Evolutionary conservation across 2,329 filamentous ascomycete species (phyloP).

Genomic region (Trichoderma atroviride): DNA sequence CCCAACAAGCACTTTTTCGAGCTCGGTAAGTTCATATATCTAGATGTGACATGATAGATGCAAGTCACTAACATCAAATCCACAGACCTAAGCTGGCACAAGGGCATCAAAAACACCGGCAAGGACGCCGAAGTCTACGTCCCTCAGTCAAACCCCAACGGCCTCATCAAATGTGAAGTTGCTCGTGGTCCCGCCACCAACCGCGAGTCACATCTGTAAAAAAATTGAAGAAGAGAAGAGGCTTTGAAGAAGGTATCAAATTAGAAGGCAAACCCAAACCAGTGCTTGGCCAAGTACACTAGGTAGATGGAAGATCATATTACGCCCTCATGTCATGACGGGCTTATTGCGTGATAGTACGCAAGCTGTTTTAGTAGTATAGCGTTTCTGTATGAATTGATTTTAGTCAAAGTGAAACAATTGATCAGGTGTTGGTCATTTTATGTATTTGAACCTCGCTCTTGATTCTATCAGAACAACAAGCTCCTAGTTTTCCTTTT

Average conservation of each 20-base stretch:
- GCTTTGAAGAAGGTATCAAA: background rate
- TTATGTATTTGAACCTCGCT: background rate
- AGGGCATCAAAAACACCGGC: constrained; percentile 91
- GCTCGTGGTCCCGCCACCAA: constrained; percentile 47
- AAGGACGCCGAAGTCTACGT: constrained; percentile 94
- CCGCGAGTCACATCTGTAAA: constrained; percentile 7
- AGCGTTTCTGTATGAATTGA: constrained; percentile 11
- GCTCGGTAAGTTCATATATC: constrained; percentile 63
- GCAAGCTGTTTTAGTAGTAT: constrained; percentile 3
- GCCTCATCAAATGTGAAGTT: constrained; percentile 92
- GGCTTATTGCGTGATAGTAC: background rate
- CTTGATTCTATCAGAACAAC: background rate
- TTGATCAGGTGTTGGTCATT: background rate
- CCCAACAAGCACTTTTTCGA: constrained; percentile 99
- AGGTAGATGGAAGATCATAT: constrained; percentile 1
- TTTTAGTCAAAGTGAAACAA: background rate
- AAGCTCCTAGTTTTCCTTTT: background rate
- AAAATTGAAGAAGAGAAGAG: background rate
- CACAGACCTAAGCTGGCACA: constrained; percentile 92
- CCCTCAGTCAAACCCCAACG: constrained; percentile 90
- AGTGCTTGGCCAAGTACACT: background rate
- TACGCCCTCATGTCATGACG: background rate
- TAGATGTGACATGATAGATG: background rate
- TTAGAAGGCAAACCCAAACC: background rate
- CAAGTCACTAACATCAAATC: background rate